These are phyloP conservation scores for Torulaspora maleeae DNA, from an alignment of 805 yeast genomes.

Conservation along the genomic window DNA sequence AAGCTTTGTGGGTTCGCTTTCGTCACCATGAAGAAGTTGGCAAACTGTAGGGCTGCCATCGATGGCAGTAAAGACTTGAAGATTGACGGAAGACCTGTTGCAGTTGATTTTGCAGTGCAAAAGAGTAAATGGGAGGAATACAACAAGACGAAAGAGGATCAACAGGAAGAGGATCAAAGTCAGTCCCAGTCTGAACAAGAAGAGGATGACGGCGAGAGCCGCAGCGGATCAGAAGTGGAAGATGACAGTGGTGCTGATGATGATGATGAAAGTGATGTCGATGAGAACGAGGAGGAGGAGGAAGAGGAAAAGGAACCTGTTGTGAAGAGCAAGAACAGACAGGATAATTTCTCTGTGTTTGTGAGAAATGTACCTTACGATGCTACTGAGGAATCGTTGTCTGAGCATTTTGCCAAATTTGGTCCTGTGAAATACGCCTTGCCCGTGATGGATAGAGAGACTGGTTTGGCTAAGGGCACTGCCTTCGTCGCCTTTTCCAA, in stretches of 20 bases:
- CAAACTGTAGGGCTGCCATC: conserved; percentile 76
- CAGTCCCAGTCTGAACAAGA: conserved; percentile 40
- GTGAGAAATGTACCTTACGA: conserved; percentile 94
- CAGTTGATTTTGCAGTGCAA: conserved; percentile 90
- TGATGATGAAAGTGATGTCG: conserved; percentile 30
- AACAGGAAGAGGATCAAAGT: conserved; percentile 35
- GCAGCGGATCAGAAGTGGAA: conserved; percentile 36
- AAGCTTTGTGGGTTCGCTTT: conserved; percentile 93
- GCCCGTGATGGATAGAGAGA: conserved; percentile 81
- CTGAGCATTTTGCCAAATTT: conserved; percentile 72
- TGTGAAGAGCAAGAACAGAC: conserved; percentile 46
- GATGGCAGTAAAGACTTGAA: conserved; percentile 69
- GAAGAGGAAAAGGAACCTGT: conserved; percentile 35
- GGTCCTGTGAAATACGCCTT: conserved; percentile 90
- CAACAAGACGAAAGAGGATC: conserved; percentile 43
- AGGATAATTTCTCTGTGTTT: conserved; percentile 70
- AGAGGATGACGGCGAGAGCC: conserved; percentile 30
- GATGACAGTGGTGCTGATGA: conserved; percentile 35
- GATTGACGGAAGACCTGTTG: conserved; percentile 85
- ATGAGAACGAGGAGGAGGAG: conserved; percentile 32
- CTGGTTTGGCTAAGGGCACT: conserved; percentile 87
- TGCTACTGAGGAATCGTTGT: conserved; percentile 74
- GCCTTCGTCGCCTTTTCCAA: conserved; percentile 85
- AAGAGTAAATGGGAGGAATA: conserved; percentile 74
- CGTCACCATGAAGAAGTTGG: conserved; percentile 77